phyloP scores from a whole-genome alignment of 257 asterid genomes.

The Solanum chiquidenum region DNA sequence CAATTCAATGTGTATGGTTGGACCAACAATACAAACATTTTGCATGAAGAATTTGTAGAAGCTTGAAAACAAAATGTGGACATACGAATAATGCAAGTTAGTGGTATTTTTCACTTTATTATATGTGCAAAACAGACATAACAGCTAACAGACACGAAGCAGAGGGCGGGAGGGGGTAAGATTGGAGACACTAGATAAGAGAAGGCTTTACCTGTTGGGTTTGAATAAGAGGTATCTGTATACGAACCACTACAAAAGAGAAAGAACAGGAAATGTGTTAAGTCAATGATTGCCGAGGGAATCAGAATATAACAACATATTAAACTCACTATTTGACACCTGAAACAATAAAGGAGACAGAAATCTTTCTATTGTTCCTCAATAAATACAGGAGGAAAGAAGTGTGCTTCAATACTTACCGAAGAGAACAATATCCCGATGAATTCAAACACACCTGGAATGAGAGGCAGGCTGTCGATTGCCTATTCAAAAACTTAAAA shows the following conservation, averaged over 20 bases:
- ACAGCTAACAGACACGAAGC: not conserved
- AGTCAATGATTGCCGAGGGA: constrained; percentile 10
- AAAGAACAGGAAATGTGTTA: not conserved
- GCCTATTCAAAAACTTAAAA: constrained; percentile 33
- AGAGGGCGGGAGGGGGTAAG: not conserved
- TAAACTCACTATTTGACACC: not conserved
- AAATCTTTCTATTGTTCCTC: not conserved
- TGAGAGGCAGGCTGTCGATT: constrained; percentile 60
- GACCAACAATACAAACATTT: not conserved
- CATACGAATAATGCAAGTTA: not conserved
- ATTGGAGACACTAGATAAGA: not conserved
- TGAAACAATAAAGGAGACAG: not conserved
- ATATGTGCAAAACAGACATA: not conserved
- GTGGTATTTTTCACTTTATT: not conserved
- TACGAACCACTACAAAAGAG: constrained; percentile 69
- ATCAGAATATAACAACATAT: not conserved
- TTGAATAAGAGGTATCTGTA: constrained; percentile 86
- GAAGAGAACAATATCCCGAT: constrained; percentile 66
- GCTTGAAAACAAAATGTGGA: not conserved
- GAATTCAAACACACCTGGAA: constrained; percentile 70
- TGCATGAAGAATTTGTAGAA: not conserved
- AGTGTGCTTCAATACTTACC: constrained; percentile 33
- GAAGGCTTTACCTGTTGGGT: constrained; percentile 56
- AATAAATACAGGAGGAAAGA: not conserved
- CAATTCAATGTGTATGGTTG: not conserved